phyloP scores from a whole-genome alignment of 768 basidiomycete species.

The Amanita fuliginea region DNA sequence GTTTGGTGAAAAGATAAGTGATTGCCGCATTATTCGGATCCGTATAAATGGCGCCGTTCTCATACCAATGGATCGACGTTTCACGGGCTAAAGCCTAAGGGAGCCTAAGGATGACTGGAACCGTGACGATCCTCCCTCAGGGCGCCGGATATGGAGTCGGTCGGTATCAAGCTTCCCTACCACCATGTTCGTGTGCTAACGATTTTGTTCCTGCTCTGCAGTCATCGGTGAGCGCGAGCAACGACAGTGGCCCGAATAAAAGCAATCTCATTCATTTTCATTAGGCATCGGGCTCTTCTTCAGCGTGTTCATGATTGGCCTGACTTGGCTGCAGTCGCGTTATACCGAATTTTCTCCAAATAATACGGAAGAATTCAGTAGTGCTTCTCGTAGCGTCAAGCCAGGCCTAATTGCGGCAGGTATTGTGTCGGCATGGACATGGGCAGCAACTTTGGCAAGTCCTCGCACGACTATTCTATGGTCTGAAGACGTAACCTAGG shows the following conservation, averaged over 20 bases:
- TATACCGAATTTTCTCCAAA: conserved; percentile 77
- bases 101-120: conserved; percentile 19
- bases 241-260: neutral
- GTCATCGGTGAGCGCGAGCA: neutral
- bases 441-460: conserved; percentile 63
- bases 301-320: conserved; percentile 64
- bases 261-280: neutral
- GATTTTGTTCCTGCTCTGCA: neutral
- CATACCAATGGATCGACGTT: neutral
- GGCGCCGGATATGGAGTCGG: conserved; percentile 83
- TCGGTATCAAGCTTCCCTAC: conserved; percentile 18
- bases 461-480: neutral
- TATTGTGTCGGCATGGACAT: conserved; percentile 92
- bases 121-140: conserved; percentile 48
- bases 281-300: conserved; percentile 87
- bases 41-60: neutral
- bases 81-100: neutral
- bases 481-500: neutral
- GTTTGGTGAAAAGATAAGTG: neutral
- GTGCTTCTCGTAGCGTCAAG: conserved; percentile 74
- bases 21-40: neutral
- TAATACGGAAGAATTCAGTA: conserved; percentile 76
- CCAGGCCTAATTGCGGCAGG: conserved; percentile 90
- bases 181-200: neutral
- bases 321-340: conserved; percentile 74